phyloP scores from a whole-genome alignment of 73 alveolate genomes.

The Tetrahymena borealis region DNA sequence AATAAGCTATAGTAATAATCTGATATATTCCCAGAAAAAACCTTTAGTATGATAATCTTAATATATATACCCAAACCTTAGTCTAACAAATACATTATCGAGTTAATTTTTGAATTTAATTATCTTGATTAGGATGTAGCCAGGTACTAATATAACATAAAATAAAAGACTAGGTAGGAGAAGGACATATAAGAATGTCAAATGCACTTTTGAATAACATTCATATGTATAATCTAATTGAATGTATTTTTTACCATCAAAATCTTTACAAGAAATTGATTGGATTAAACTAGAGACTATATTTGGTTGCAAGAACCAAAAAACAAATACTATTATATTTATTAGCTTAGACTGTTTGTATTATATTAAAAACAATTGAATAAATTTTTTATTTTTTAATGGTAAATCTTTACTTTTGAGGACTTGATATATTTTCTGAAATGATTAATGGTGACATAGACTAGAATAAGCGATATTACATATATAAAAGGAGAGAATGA shows the following conservation, averaged over 20 bases:
- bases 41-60: background rate
- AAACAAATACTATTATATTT: background rate
- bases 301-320: background rate
- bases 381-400: background rate
- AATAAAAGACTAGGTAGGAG: background rate
- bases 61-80: background rate
- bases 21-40: background rate
- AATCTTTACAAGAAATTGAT: background rate
- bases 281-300: background rate
- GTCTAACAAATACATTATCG: background rate
- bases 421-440: background rate
- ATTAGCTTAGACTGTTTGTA: background rate
- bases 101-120: background rate
- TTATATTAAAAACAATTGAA: too few species aligned
- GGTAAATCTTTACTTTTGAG: background rate
- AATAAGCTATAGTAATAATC: background rate
- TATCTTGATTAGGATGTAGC: background rate
- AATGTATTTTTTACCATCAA: background rate
- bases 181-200: background rate
- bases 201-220: background rate
- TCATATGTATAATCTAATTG: background rate
- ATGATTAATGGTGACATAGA: background rate
- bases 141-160: background rate
- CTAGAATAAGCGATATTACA: background rate
- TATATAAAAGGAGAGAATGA: background rate